A percentile compares a stretch with the other conserved stretches of the same genome.
Evolutionary conservation across 2,329 filamentous ascomycete genomes (phyloP).

Genomic region (Ophiocordyceps sinensis): DNA sequence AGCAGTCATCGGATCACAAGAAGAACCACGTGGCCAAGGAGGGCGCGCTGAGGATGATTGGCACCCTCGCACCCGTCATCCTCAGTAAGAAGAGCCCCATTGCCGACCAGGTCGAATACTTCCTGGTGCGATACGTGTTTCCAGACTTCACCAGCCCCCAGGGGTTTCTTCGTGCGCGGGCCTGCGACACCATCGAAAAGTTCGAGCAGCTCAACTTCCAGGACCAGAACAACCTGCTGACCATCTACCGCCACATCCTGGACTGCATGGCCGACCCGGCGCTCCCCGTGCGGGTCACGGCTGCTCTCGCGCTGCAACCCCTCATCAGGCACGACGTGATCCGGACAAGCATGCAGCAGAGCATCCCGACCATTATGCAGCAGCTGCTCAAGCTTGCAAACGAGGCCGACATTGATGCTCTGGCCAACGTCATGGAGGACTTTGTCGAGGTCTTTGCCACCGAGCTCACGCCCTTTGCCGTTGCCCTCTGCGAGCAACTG

Average conservation of each 20-base stretch:
- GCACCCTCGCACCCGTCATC: constrained; percentile 83
- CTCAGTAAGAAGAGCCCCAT: constrained; percentile 97
- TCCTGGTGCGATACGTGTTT: constrained; percentile 96
- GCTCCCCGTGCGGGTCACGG: constrained; percentile 85
- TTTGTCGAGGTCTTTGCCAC: constrained; percentile 98
- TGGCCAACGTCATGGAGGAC: constrained; percentile 98
- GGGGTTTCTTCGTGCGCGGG: constrained; percentile 83
- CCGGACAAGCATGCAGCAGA: constrained; percentile 88
- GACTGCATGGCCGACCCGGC: constrained; percentile 94
- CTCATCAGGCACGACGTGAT: constrained; percentile 93
- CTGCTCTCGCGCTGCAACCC: constrained; percentile 84
- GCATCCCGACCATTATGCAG: constrained; percentile 98
- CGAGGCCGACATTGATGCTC: constrained; percentile 91
- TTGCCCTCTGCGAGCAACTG: constrained; percentile 88
- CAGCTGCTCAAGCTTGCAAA: constrained; percentile 94
- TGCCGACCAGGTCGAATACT: constrained; percentile 94
- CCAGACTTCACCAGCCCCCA: constrained; percentile 89
- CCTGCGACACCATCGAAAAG: constrained; percentile 95
- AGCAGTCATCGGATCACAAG: constrained; percentile 66
- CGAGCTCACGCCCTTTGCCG: constrained; percentile 91
- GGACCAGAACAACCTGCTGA: constrained; percentile 85
- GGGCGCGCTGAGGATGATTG: constrained; percentile 92
- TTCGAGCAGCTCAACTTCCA: constrained; percentile 97
- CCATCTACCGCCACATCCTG: constrained; percentile 92
- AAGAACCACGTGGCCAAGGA: constrained; percentile 95